Conservation (phyloP, 202 grass and related monocot genomes). For the Setaria viridis region DNA sequence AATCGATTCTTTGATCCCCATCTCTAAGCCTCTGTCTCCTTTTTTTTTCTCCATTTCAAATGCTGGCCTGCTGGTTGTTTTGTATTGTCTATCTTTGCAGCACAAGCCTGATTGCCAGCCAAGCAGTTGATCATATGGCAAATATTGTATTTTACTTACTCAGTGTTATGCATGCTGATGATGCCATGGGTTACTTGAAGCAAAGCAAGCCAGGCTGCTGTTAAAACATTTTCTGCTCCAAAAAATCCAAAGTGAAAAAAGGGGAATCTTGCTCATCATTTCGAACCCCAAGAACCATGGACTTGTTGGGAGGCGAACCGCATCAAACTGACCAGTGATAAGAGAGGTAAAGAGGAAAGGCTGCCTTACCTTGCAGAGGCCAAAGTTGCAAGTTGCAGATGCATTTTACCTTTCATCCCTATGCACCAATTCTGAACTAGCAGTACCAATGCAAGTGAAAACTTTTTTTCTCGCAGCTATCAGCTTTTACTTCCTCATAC, state of each 20-base stretch:
- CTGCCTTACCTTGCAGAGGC: slow-evolving; percentile 27
- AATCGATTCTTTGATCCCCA: slow-evolving; percentile 4
- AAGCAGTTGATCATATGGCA: slow-evolving; percentile 32
- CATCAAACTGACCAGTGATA: slow-evolving; percentile 34
- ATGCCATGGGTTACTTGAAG: slow-evolving; percentile 3
- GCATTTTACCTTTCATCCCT: slow-evolving; percentile 46
- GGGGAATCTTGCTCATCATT: slow-evolving; percentile 51
- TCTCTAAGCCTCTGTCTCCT: neutral
- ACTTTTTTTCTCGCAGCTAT: neutral
- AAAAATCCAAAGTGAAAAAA: neutral
- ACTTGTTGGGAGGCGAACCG: slow-evolving; percentile 32
- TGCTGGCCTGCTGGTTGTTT: slow-evolving; percentile 24
- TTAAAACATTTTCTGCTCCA: slow-evolving; percentile 2
- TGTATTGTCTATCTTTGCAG: slow-evolving; percentile 42
- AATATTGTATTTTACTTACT: slow-evolving; percentile 29
- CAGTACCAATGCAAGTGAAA: neutral
- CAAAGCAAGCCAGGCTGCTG: neutral
- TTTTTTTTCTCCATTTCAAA: neutral
- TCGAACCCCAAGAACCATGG: slow-evolving; percentile 39
- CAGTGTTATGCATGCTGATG: slow-evolving; percentile 10
- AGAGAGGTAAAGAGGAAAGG: slow-evolving; percentile 40
- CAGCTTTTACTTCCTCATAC: neutral
- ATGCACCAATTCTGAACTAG: slow-evolving; percentile 22
- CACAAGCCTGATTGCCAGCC: slow-evolving; percentile 24
- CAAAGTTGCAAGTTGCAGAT: slow-evolving; percentile 38